These are phyloP conservation scores for Euphorbia tirucalli DNA, from an alignment of 345 rosid genomes.

Conservation along the genomic window DNA sequence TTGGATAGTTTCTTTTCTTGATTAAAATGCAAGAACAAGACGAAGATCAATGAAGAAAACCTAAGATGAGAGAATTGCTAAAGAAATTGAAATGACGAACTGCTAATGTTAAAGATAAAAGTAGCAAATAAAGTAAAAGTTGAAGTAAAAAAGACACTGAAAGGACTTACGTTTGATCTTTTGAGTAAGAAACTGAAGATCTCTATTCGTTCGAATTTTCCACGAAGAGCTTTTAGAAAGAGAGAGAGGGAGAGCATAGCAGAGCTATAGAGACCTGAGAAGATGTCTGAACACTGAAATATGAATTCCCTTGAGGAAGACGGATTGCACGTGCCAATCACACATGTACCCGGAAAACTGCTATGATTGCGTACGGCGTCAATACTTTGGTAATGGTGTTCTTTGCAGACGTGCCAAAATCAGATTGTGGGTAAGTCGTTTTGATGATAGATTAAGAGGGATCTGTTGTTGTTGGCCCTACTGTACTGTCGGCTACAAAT, in stretches of 20 bases:
- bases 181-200: conserved; percentile 3
- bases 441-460: neutral
- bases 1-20: neutral
- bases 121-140: neutral
- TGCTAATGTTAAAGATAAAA: neutral
- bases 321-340: conserved; percentile 24
- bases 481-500: neutral
- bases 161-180: conserved; percentile 5
- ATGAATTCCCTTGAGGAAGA: conserved; percentile 5
- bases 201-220: conserved; percentile 1
- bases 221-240: neutral
- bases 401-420: neutral
- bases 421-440: neutral
- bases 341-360: conserved; percentile 6
- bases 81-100: neutral
- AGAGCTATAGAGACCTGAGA: too few species aligned
- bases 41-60: neutral
- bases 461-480: too few species aligned
- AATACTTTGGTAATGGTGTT: neutral
- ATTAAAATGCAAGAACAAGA: neutral
- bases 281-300: conserved; percentile 9
- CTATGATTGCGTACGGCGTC: neutral
- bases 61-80: neutral
- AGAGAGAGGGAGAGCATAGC: too few species aligned
- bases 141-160: neutral